Conservation (phyloP, 257 asterid species). For the Solanum bulbocastanum region DNA sequence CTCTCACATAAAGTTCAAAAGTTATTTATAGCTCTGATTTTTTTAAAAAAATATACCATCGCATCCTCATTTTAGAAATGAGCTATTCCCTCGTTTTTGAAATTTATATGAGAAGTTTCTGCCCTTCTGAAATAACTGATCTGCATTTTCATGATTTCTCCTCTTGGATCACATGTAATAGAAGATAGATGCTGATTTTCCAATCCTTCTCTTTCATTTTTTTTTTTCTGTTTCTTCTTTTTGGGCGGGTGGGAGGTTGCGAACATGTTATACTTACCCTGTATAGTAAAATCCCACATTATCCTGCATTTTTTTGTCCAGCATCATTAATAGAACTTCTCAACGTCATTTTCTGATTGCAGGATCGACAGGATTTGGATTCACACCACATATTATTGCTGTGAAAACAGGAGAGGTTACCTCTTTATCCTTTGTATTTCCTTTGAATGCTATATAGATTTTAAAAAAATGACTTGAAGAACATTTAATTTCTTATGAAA, state of each 20-base stretch:
- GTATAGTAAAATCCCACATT: not conserved
- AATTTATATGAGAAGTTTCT: not conserved
- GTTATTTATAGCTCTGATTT: not conserved
- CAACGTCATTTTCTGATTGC: not conserved
- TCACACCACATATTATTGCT: not conserved
- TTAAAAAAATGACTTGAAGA: not conserved
- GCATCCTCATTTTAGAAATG: not conserved
- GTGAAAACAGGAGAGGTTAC: not conserved
- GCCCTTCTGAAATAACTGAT: not conserved
- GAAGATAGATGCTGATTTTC: not conserved
- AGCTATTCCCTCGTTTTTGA: not conserved
- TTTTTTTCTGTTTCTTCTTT: not conserved
- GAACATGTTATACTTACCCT: not conserved
- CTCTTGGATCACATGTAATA: not conserved
- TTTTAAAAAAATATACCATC: too few species aligned
- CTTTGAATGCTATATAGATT: not conserved
- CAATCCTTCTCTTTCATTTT: not conserved
- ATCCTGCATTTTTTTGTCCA: not conserved
- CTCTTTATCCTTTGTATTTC: not conserved
- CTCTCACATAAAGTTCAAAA: not conserved
- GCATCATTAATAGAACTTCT: not conserved
- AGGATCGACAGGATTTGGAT: conserved; percentile 1
- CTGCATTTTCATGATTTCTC: not conserved
- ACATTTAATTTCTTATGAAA: not conserved
- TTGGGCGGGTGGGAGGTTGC: not conserved